Evolutionary conservation across 2,329 filamentous ascomycete genomes (phyloP), one percentile per base, ranked within the genome.

Genomic region (Alternaria viburni): DNA sequence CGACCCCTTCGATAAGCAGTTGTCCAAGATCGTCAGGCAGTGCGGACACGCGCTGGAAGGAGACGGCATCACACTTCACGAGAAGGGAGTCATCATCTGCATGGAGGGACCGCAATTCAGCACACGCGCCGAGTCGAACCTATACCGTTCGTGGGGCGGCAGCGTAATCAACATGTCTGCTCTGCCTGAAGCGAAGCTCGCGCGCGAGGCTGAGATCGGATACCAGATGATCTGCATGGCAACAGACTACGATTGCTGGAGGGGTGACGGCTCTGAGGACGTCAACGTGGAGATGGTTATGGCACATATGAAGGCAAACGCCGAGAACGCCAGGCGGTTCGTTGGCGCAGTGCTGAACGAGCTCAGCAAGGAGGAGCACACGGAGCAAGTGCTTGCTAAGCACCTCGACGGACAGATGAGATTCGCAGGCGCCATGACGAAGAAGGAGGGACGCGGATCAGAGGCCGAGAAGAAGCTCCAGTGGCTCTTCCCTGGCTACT

Each of bases 211-310:
- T 23, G 96, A 99, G 85, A 91, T 99, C 73, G 91, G 91, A 36
- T 98, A 98, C 82, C 93, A 97, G 84, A 96, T 97, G 88, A 97
- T 99, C 76, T 97, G 95, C 86, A 99, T 99, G 96, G 93, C 93
- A 32, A 99, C 96, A 26, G 96, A 99, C 84, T 99, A 99, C 81
- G 96, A 99, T 85, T 98, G 95, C 88, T 99, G 96, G 96, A 91
- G 94, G 78, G 89, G 87, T 19, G 87, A 87, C 52, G 91, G 89
- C 61, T 87, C 87, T 46, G 91, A 90, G 69, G 84, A 88, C 65
- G 96, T 99, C 66, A 94, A 93, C 66, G 96, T 99, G 21, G 92
- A 94, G 81, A 97, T 98, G 92, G 96, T 99, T 59, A 93, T 97
- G 89, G 91, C 89, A 65, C 93, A 97, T 82, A 99, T 99, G 96